Base-by-base conservation (phyloP, 306 rosid species). In the Quercus berberidifolia region DNA sequence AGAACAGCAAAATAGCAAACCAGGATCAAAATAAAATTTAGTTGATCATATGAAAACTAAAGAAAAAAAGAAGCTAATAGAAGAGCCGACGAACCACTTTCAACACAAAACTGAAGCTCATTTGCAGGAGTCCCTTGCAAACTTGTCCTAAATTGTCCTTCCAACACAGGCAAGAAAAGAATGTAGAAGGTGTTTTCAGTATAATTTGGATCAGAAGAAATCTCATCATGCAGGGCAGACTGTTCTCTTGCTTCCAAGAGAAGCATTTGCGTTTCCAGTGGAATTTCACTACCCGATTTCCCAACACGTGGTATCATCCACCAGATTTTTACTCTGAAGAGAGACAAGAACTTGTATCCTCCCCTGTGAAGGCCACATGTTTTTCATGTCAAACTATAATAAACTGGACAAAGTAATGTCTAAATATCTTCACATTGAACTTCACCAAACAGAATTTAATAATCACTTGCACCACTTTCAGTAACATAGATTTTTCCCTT, bases 261-360 rank as follows among this genome's bases (percentile, higher is more conserved):
- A n/a, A 93, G 82, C 83, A 91, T 82, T 78, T 91, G 98, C 74
- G 98, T 89, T 80, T 93, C 97, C 25, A 85, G 41, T 5, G 94
- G 93, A 83, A 93, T 76, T 69, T 91, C 97, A 23, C 93, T 76
- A 0, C 84, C 94, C 0, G 83, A 80, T 56, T 73, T 76, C 35
- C 97, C 93, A 2, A 88, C 26, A 35, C 88, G 72, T 5, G 92
- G 98, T 35, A 86, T 91, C 98, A 93, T 90, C 97, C 98, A 90
- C 93, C 97, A 90, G 8, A 88, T 69, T 76, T 91, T 91, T 20
- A 73, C n/a, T 90, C 93, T 93, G 54, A 88, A 93, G 20, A 89
- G 86, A 70, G 85, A 85, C 43, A 91, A 55, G 60, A 87, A 79
- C 84, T 74, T 91, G 71, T 82, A 80, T 75, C 86, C 91, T 70